Percentiles rank a stretch among this genome's conserved stretches.
phyloP scores from a whole-genome alignment of 345 rosid species.

The Physaria fendleri region DNA sequence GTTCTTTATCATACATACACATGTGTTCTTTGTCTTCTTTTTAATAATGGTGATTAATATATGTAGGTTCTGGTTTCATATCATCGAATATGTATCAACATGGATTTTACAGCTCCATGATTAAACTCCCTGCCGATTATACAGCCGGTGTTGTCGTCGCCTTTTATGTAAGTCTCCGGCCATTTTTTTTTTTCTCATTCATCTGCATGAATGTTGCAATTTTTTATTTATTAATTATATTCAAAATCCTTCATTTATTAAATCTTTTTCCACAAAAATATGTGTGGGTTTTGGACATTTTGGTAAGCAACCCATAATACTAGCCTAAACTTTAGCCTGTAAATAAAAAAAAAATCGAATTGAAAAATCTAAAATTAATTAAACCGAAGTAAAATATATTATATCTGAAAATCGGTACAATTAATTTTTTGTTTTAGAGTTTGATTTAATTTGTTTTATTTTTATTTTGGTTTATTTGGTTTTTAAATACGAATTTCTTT shows the following conservation, averaged over 20 bases:
- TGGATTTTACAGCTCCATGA: constrained; percentile 82
- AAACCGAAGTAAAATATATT: too few relatives aligned
- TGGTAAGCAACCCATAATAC: too few relatives aligned
- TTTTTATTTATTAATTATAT: not conserved
- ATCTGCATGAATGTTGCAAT: constrained; percentile 14
- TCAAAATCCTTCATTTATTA: not conserved
- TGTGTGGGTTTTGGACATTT: too few relatives aligned
- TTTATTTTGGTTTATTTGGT: too few relatives aligned
- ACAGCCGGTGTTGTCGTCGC: constrained; percentile 91
- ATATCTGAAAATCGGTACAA: too few relatives aligned
- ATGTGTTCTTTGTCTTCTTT: not conserved
- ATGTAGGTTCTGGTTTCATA: constrained; percentile 73
- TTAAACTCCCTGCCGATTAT: constrained; percentile 75
- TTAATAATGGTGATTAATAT: not conserved
- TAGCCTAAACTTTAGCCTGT: too few relatives aligned
- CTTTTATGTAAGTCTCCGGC: constrained; percentile 59
- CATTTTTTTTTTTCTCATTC: not conserved
- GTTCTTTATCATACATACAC: too few relatives aligned
- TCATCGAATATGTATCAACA: constrained; percentile 76
- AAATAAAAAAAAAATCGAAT: too few relatives aligned
- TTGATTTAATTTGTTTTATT: too few relatives aligned
- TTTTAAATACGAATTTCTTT: too few relatives aligned
- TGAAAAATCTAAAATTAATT: too few relatives aligned
- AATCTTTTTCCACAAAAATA: not conserved
- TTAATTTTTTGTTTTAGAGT: too few relatives aligned